These are phyloP conservation scores for Coleophoma crateriformis DNA, from an alignment of 2,329 filamentous ascomycete genomes.

Conservation along the genomic window DNA sequence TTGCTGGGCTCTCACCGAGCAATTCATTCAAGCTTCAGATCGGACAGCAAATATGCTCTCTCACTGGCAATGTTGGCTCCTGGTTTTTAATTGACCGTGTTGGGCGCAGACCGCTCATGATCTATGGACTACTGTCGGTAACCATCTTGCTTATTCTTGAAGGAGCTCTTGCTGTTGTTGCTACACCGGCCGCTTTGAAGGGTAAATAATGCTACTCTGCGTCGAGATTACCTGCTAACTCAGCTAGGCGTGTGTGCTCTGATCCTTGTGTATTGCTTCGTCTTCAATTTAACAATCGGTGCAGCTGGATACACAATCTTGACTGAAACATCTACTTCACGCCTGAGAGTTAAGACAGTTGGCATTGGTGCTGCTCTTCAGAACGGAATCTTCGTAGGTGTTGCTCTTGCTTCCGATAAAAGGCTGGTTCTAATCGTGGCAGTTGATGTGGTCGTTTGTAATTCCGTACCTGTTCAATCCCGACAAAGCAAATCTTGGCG, in stretches of 20 bases:
- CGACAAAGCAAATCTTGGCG: conserved; percentile 30
- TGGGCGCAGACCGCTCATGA: conserved; percentile 3
- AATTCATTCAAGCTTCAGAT: conserved; percentile 30
- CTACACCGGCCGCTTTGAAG: background rate
- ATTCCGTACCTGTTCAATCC: conserved; percentile 32
- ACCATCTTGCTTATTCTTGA: conserved; percentile 3
- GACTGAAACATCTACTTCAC: conserved; percentile 16
- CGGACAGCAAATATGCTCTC: conserved; percentile 28
- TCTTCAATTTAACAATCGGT: conserved; percentile 31
- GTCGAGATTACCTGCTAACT: too few relatives aligned
- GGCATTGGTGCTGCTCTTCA: conserved; percentile 12
- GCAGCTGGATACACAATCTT: conserved; percentile 21
- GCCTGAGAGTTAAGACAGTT: conserved; percentile 17
- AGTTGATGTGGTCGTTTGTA: conserved; percentile 15
- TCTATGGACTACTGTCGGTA: conserved; percentile 5
- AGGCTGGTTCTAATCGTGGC: too few relatives aligned
- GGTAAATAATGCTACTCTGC: too few relatives aligned
- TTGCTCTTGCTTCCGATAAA: too few relatives aligned
- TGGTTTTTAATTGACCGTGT: conserved; percentile 11
- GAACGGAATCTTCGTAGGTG: background rate
- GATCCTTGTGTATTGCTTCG: conserved; percentile 6
- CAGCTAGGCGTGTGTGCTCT: background rate
- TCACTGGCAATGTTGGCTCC: conserved; percentile 24
- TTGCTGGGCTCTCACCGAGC: conserved; percentile 28
- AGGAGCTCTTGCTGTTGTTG: conserved; percentile 3